Conservation (phyloP, 805 yeast species). For the Zygosaccharomyces lentus region DNA sequence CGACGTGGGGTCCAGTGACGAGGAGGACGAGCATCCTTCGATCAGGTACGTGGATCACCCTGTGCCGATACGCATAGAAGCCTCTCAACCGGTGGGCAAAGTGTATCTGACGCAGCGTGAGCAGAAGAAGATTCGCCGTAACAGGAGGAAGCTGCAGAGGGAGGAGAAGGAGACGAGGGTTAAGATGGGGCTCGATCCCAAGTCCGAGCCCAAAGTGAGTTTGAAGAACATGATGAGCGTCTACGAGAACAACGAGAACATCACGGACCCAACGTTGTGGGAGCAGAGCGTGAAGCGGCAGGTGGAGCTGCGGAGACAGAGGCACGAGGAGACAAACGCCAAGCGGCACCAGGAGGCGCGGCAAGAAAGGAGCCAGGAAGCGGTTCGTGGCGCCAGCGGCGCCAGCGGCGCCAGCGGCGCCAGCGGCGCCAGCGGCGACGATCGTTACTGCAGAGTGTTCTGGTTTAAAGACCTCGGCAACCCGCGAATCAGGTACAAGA, state of each 20-base stretch:
- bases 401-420: too few relatives aligned
- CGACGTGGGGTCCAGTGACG: conserved; percentile 29
- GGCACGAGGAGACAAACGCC: conserved; percentile 59
- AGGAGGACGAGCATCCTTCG: conserved; percentile 45
- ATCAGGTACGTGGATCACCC: conserved; percentile 82
- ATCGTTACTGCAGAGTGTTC: conserved; percentile 46
- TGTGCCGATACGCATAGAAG: conserved; percentile 52
- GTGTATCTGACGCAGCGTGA: conserved; percentile 73
- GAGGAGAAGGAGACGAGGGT: conserved; percentile 75
- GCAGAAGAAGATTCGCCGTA: conserved; percentile 64
- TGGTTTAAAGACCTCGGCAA: conserved; percentile 49
- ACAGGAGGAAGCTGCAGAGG: conserved; percentile 56
- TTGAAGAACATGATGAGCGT: conserved; percentile 82
- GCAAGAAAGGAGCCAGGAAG: conserved; percentile 10
- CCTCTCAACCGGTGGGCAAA: conserved; percentile 41
- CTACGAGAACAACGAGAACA: conserved; percentile 70
- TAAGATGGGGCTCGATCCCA: conserved; percentile 74
- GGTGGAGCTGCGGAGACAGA: conserved; percentile 53
- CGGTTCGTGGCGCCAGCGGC: too few relatives aligned
- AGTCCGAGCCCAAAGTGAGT: conserved; percentile 87
- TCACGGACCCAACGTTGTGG: conserved; percentile 82
- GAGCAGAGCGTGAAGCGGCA: conserved; percentile 69
- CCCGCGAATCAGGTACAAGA: conserved; percentile 66
- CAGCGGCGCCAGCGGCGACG: background rate
- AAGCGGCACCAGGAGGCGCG: conserved; percentile 43